Evolutionary conservation across 805 yeast genomes (phyloP).

Genomic region (Ogataea kodamae): DNA sequence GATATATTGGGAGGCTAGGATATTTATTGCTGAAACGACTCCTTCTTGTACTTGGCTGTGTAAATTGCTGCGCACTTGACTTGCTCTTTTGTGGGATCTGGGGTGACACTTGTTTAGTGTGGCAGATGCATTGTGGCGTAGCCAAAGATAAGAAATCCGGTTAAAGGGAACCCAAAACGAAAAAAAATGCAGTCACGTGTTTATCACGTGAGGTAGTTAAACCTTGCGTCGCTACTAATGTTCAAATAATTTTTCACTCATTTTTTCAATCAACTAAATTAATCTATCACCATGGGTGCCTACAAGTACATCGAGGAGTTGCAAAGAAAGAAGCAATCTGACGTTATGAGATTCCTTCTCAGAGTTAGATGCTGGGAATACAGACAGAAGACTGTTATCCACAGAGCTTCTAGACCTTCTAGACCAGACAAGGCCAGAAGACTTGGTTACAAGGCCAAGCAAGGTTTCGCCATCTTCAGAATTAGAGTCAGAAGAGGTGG

Average conservation of each 20-base stretch:
- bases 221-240: background rate
- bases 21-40: slow-evolving; percentile 8
- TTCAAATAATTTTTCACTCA: slow-evolving; percentile 6
- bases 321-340: slow-evolving; percentile 99
- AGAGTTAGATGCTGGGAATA: slow-evolving; percentile 99
- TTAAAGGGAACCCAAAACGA: background rate
- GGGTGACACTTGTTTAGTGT: slow-evolving; percentile 1
- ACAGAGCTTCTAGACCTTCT: slow-evolving; percentile 98
- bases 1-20: slow-evolving; percentile 4
- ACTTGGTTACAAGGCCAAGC: slow-evolving; percentile 99
- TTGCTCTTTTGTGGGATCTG: slow-evolving; percentile 8
- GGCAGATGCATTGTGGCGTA: background rate
- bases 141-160: background rate
- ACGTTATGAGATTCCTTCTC: slow-evolving; percentile 96
- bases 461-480: slow-evolving; percentile 98
- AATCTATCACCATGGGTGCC: slow-evolving; percentile 80
- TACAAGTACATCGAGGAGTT: slow-evolving; percentile 99
- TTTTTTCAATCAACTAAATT: slow-evolving; percentile 6
- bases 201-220: slow-evolving; percentile 1
- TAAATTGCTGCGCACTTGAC: slow-evolving; percentile 10
- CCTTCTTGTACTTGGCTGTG: slow-evolving; percentile 8
- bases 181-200: slow-evolving; percentile 1
- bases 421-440: slow-evolving; percentile 99
- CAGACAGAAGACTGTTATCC: slow-evolving; percentile 98
- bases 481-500: slow-evolving; percentile 99